Base-by-base conservation (phyloP, 129 eudicot genomes). In the Centaurea solstitialis region DNA sequence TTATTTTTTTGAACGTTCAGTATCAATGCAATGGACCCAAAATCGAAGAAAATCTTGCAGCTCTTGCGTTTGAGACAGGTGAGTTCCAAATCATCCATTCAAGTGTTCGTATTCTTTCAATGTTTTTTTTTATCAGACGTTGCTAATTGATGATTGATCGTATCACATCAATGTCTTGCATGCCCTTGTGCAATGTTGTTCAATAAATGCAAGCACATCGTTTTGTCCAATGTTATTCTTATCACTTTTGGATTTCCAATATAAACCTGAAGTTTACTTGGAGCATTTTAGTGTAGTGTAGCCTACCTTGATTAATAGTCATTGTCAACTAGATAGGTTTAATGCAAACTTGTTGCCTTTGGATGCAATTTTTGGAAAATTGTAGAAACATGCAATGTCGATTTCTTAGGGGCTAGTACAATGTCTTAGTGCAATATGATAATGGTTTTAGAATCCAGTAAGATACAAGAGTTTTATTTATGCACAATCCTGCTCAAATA, bases 11-110 rank as follows among this genome's bases (percentile, higher is more conserved):
- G 62, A 10, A 83, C 26, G 50, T 87, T 20, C 83, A 94, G 97
- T 76, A 94, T 91, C 87, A 94, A 94, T 74, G 93, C 90, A 10
- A 91, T 93, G 89, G 89, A 87, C 91, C 98, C 98, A 2, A 86
- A 85, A 77, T 86, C 97, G 7, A 93, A 86, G 87, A 89, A 87
- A 72, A 94, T 94, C 20, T 57, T 94, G 87, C 98, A 91, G 88
- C 97, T 94, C 10, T 72, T 94, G 83, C 87, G 98, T 20, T 81
- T 94, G 89, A 89, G 98, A 79, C 97, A 94, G 95, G 98, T 91
- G 71, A 75, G 38, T 65, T 75, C 0, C 7, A 26, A 17, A 28
- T 30, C 12, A 20, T 11, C 23, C 6, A 9, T 40, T 23, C 0
- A 30, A 43, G 47, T 6, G 66, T 13, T 23, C 30, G 39, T 74